A percentile compares a stretch with the other conserved stretches of the same genome.
Conservation (phyloP, 2,329 filamentous ascomycete genomes). For the Cadophora sp. region DNA sequence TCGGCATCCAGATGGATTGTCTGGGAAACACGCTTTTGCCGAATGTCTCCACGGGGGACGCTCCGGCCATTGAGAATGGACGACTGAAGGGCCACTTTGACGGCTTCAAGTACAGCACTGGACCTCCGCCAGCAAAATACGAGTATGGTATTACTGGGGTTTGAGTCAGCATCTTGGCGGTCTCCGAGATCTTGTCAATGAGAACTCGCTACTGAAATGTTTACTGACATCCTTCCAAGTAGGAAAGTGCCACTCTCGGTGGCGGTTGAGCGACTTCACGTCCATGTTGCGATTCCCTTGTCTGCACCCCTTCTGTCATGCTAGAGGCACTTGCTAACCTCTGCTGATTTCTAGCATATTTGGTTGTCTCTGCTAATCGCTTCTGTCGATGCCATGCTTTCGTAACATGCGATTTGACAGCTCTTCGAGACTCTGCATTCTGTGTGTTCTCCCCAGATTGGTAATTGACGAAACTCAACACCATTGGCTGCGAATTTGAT, state of each 20-base stretch:
- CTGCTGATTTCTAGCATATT: not conserved
- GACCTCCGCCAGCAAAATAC: not conserved
- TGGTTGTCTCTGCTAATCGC: not conserved
- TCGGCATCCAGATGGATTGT: conserved; percentile 16
- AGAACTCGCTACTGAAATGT: too few species aligned
- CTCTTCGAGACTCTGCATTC: not conserved
- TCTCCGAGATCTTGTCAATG: too few species aligned
- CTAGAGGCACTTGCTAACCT: not conserved
- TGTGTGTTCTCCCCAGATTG: not conserved
- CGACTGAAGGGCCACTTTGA: conserved; percentile 12
- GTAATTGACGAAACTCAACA: not conserved
- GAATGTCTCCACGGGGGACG: conserved; percentile 1
- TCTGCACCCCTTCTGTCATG: too few species aligned
- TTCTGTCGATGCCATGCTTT: not conserved
- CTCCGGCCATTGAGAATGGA: conserved; percentile 11
- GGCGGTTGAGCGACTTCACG: not conserved
- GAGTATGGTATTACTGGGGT: conserved; percentile 8
- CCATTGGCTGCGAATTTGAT: not conserved
- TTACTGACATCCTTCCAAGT: not conserved
- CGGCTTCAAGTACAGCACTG: conserved; percentile 1
- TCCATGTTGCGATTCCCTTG: too few species aligned
- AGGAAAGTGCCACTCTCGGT: conserved; percentile 10
- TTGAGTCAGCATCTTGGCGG: not conserved
- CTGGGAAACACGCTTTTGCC: conserved; percentile 5
- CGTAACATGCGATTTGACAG: conserved; percentile 7